Evolutionary conservation across 176 grass and related monocot species (phyloP), one percentile per base, ranked within the genome.

Genomic region (Cenchrus purpureus): DNA sequence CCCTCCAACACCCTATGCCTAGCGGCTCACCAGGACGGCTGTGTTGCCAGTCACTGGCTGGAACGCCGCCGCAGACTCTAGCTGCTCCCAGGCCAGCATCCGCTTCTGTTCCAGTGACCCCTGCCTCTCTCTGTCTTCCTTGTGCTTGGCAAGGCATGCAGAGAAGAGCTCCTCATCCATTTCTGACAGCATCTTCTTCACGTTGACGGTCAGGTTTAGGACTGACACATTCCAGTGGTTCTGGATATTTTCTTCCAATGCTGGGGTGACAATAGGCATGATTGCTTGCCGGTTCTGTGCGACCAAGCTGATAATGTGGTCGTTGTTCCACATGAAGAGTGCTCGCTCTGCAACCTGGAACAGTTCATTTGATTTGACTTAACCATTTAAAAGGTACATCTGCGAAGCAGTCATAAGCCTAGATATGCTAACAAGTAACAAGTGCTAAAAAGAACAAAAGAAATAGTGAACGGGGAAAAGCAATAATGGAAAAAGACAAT

Each of bases 1-100:
- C 42, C 34, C 54, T 42, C 16, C 76, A 45, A 56, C 54, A 19
- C 17, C 13, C 16, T 11, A 75, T 22, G 60, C 19, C 70, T 84
- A 73, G 52, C 83, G 86, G 65, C 83, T 86, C 74, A 94, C 92
- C 83, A 94, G 89, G 92, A 89, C 86, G 75, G 89, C 86, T 77
- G 87, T 89, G 63, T 91, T 94, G 77, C 83, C 89, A 7, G 89
- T 94, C 87, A 94, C 83, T 66, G 92, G 89, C 70, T 91, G 89
- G 71, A 84, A 94, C 28, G 89, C 80, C 3, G 89, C 89, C 0
- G 71, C 81, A 3, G 86, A 68, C 74, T 91, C 92, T 7, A 94
- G 76, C 45, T 42, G 86, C 74, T 94, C 83, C 92, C 92, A 94
- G n/a, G 71, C 65, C 74, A 87, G 62, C 80, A 69, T 91, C 22